Evolutionary conservation across 345 rosid genomes (phyloP).

Genomic region (Carallia brachiata): DNA sequence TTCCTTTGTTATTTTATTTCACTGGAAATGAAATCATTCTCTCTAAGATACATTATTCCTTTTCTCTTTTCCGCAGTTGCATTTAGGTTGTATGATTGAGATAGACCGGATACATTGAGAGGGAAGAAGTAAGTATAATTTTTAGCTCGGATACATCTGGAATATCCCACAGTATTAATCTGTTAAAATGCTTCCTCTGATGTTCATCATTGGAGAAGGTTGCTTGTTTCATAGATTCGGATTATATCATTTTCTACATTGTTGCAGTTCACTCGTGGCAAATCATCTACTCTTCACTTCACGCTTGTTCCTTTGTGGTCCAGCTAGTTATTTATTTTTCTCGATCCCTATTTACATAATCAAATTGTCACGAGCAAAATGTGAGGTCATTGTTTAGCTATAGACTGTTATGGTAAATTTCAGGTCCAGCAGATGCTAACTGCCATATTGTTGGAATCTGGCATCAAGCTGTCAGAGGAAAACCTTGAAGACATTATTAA

Average conservation of each 20-base stretch:
- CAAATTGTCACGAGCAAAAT: too few species aligned
- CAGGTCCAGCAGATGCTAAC: conserved; percentile 85
- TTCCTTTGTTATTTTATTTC: too few species aligned
- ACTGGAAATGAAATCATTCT: too few species aligned
- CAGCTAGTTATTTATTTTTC: background rate
- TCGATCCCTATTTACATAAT: background rate
- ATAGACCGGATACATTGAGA: conserved; percentile 78
- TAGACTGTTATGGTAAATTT: too few species aligned
- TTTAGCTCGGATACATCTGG: too few species aligned
- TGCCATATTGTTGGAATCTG: conserved; percentile 69
- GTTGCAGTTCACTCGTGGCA: too few species aligned
- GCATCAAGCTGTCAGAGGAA: conserved; percentile 50
- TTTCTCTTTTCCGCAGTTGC: conserved; percentile 53
- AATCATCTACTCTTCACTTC: background rate
- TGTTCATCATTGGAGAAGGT: background rate
- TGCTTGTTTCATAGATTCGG: too few species aligned
- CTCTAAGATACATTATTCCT: conserved; percentile 5
- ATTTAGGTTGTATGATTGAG: conserved; percentile 80
- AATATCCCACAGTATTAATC: too few species aligned
- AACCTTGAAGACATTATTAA: conserved; percentile 67
- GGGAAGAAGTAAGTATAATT: conserved; percentile 63
- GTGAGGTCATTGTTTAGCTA: too few species aligned
- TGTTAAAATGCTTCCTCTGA: too few species aligned
- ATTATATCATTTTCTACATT: too few species aligned
- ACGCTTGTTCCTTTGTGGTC: background rate